These are phyloP conservation scores for Corynascus novoguineensis DNA, from an alignment of 495 filamentous ascomycete genomes.

Conservation along the genomic window DNA sequence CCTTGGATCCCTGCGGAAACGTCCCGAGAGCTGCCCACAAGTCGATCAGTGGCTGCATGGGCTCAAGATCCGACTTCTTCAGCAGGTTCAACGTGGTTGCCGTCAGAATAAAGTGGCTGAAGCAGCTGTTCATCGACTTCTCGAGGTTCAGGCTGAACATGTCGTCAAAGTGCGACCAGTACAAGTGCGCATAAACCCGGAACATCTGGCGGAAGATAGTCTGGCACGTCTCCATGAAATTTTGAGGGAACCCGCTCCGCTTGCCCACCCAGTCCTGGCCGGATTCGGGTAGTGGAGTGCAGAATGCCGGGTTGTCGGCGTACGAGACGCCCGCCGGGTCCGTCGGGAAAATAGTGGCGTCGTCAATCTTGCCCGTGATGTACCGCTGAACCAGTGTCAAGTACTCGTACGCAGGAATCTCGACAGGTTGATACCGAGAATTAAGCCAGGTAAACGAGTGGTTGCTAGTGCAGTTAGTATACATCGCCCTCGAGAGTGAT, in stretches of 20 bases:
- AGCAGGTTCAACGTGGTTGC: constrained; percentile 80
- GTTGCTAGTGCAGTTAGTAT: constrained; percentile 44
- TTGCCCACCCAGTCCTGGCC: constrained; percentile 70
- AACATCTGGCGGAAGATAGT: constrained; percentile 97
- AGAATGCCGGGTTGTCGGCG: constrained; percentile 52
- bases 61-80: constrained; percentile 79
- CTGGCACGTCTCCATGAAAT: constrained; percentile 80
- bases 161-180: constrained; percentile 77
- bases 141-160: constrained; percentile 78
- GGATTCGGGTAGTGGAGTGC: constrained; percentile 55
- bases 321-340: constrained; percentile 54
- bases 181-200: constrained; percentile 87
- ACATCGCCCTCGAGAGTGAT: too few relatives aligned
- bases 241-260: constrained; percentile 78
- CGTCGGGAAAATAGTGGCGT: constrained; percentile 78
- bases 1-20: constrained; percentile 64
- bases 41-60: constrained; percentile 89
- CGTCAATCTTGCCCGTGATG: constrained; percentile 87
- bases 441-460: constrained; percentile 94
- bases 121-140: constrained; percentile 88
- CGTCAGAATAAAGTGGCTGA: constrained; percentile 87
- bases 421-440: constrained; percentile 55
- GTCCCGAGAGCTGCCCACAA: constrained; percentile 80
- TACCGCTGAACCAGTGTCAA: constrained; percentile 91
- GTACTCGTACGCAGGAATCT: constrained; percentile 77